Base-by-base conservation (phyloP, 75 land plant genomes). In the Ceratopteris richardii region DNA sequence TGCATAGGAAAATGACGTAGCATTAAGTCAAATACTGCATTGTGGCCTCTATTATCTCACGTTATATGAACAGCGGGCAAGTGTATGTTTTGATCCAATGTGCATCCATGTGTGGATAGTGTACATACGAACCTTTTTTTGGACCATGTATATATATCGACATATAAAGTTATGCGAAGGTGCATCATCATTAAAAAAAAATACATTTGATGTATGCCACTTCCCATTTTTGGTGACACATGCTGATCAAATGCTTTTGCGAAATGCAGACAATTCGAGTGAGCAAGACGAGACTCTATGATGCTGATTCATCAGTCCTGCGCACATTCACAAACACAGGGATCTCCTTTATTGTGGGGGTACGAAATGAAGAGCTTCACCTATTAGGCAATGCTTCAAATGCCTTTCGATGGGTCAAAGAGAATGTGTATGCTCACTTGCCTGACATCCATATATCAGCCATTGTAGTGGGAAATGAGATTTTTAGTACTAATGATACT, bases 321-420 rank as follows among this genome's bases (percentile, higher is more conserved):
- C 28, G 30, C 11, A 79, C 90, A 1, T 86, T 86, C 54, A 77
- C 82, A 36, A 65, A 66, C 77, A 79, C 83, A 13, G 76, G 71
- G 14, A 61, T 86, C 23, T 79, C 79, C 28, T 66, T 86, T 64
- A 61, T 79, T n/a, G 80, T 86, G 9, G 74, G 83, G 9, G 17
- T 86, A 0, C 65, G 73, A 13, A 78, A 86, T 42, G 76, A 82
- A 23, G 58, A 54, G 20, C 14, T 72, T n/a, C 37, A 31, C 21
- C 50, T 58, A 0, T 51, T 47, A 6, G 42, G 58, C 43, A 30
- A 27, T 24, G 2, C 66, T 2, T 28, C 62, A 22, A 30, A 43
- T 9, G 69, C 69, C 50, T 62, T 58, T 25, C 19, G 40, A 24
- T 66, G 69, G 69, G 69, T 66, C 16, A 29, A 58, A 40, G 28